Conservation (phyloP, 306 rosid species). For the Cucumis hystrix region DNA sequence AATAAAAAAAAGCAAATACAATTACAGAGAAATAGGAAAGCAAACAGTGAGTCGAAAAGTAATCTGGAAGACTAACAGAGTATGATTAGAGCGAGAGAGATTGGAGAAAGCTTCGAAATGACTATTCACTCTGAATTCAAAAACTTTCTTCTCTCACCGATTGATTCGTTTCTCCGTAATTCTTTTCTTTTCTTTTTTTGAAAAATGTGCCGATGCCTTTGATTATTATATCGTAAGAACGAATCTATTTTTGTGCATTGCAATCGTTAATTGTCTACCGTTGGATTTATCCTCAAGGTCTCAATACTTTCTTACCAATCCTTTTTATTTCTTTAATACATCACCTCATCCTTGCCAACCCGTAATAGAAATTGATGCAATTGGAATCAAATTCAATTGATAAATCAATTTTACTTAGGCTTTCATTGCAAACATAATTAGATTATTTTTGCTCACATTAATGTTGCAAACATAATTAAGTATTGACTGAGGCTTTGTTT, state of each 20-base stretch:
- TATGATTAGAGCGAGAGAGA: neutral
- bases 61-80: neutral
- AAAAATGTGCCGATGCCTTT: slow-evolving; percentile 1
- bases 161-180: neutral
- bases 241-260: neutral
- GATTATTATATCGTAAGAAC: neutral
- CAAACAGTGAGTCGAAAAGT: neutral
- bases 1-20: neutral
- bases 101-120: neutral
- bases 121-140: neutral
- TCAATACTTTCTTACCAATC: neutral
- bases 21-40: neutral
- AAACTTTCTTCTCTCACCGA: neutral
- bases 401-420: no score
- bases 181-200: neutral
- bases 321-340: no score
- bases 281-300: neutral
- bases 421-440: no score
- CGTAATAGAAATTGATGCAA: no score
- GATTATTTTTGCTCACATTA: no score
- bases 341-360: no score
- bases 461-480: no score
- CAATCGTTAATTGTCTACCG: neutral
- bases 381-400: no score
- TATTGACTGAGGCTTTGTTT: no score